Conservation (phyloP, 148 eudicot genomes). For the Diospyros lotus region DNA sequence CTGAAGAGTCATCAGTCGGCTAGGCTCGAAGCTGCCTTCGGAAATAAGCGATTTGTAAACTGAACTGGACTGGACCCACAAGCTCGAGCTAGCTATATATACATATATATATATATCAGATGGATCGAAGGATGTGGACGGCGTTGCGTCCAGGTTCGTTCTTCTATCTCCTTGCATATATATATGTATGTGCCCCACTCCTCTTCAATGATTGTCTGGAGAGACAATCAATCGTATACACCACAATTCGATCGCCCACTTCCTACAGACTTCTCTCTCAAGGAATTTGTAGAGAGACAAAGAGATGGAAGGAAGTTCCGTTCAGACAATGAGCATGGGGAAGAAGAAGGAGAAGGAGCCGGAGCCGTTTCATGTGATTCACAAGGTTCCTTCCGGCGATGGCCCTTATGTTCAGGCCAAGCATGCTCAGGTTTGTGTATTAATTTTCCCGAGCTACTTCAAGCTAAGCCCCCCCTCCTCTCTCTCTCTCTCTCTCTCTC, state of each 20-base stretch:
- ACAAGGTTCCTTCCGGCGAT: conserved; percentile 81
- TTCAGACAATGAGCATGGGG: background rate
- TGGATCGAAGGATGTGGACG: background rate
- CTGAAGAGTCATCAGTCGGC: too few species aligned
- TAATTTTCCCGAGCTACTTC: background rate
- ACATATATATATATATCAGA: too few species aligned
- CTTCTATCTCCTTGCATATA: background rate
- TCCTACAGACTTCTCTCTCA: background rate
- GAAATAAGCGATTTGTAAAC: too few species aligned
- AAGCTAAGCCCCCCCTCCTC: background rate
- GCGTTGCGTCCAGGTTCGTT: conserved; percentile 7
- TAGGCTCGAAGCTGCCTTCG: too few species aligned
- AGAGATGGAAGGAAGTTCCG: conserved; percentile 21
- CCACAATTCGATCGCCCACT: too few species aligned
- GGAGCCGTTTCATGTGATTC: conserved; percentile 56
- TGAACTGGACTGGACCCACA: too few species aligned
- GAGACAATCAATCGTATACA: too few species aligned
- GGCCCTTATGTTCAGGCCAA: conserved; percentile 94
- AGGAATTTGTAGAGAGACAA: background rate
- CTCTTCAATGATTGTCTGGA: background rate
- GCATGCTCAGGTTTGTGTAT: conserved; percentile 65
- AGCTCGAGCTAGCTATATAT: too few species aligned
- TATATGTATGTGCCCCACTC: background rate
- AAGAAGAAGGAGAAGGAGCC: background rate
- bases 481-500: background rate